phyloP scores from a whole-genome alignment of 1,284 basidiomycete genomes.

The Cryptococcus floricola region DNA sequence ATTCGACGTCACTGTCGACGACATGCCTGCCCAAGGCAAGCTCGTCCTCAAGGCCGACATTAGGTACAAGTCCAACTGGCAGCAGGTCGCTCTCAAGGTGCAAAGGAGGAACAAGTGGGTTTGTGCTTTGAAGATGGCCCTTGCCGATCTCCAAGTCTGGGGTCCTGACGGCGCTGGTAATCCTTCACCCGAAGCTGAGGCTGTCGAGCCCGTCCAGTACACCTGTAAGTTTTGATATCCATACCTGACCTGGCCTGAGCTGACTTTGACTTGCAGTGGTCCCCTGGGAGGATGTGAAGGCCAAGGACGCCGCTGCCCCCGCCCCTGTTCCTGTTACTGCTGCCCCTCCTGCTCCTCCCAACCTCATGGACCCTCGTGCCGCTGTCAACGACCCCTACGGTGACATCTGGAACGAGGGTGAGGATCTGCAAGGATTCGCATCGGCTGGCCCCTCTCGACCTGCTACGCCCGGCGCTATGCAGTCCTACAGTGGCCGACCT shows the following conservation, averaged over 20 bases:
- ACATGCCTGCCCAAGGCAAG: constrained; percentile 77
- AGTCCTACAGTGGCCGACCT: neutral
- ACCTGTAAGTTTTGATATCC: constrained; percentile 47
- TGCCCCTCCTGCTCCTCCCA: constrained; percentile 32
- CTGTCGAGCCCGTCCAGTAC: constrained; percentile 58
- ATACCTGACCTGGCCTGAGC: neutral
- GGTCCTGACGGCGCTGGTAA: constrained; percentile 65
- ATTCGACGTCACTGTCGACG: constrained; percentile 61
- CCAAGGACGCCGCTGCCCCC: constrained; percentile 38
- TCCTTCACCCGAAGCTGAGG: constrained; percentile 55
- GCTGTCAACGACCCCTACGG: constrained; percentile 40
- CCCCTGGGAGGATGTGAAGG: constrained; percentile 63
- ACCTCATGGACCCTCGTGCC: constrained; percentile 34
- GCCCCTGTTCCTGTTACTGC: constrained; percentile 45
- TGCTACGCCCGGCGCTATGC: constrained; percentile 25
- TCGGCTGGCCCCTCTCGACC: constrained; percentile 22
- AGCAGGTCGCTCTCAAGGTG: constrained; percentile 66
- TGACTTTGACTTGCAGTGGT: constrained; percentile 49
- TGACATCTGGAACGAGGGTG: constrained; percentile 40
- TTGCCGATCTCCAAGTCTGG: constrained; percentile 68
- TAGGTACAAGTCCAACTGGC: constrained; percentile 80
- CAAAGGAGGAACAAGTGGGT: constrained; percentile 87
- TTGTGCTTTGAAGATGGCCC: constrained; percentile 71
- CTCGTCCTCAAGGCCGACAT: constrained; percentile 77
- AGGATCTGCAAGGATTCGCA: constrained; percentile 15